Conservation (phyloP, 257 asterid species). For the Solanum stenotomum region DNA sequence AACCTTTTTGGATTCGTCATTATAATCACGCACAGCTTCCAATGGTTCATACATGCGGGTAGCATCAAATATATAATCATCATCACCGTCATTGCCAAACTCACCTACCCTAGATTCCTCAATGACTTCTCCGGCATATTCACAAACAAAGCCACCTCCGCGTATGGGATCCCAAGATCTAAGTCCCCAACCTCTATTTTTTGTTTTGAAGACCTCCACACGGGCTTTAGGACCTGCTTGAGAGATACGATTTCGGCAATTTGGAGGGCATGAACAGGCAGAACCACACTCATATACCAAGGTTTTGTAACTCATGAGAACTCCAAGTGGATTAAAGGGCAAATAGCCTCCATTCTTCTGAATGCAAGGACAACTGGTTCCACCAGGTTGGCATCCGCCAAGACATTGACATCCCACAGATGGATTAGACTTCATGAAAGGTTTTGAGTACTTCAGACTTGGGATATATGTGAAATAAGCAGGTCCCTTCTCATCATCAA, state of each 20-base stretch:
- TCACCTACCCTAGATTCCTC: conserved; percentile 29
- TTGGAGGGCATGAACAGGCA: conserved; percentile 65
- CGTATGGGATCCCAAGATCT: conserved; percentile 96
- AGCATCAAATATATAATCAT: conserved; percentile 60
- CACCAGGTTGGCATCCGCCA: conserved; percentile 89
- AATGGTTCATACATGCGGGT: conserved; percentile 61
- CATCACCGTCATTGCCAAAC: conserved; percentile 31
- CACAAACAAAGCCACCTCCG: conserved; percentile 74
- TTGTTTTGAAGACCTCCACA: conserved; percentile 82
- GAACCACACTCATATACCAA: conserved; percentile 69
- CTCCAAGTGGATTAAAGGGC: conserved; percentile 63
- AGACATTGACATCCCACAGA: conserved; percentile 53
- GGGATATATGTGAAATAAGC: conserved; percentile 72
- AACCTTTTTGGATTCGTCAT: conserved; percentile 25
- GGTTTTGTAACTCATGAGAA: conserved; percentile 43
- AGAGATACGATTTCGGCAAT: conserved; percentile 62
- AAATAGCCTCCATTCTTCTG: conserved; percentile 48
- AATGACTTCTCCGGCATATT: conserved; percentile 82
- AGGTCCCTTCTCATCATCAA: conserved; percentile 85
- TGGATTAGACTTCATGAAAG: conserved; percentile 33
- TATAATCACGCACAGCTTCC: conserved; percentile 31
- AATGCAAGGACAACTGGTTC: conserved; percentile 50
- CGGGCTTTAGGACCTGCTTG: conserved; percentile 62
- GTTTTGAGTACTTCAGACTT: conserved; percentile 41
- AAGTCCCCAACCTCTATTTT: conserved; percentile 90